Base-by-base conservation (phyloP, 768 basidiomycete genomes). In the Jaapia argillacea region DNA sequence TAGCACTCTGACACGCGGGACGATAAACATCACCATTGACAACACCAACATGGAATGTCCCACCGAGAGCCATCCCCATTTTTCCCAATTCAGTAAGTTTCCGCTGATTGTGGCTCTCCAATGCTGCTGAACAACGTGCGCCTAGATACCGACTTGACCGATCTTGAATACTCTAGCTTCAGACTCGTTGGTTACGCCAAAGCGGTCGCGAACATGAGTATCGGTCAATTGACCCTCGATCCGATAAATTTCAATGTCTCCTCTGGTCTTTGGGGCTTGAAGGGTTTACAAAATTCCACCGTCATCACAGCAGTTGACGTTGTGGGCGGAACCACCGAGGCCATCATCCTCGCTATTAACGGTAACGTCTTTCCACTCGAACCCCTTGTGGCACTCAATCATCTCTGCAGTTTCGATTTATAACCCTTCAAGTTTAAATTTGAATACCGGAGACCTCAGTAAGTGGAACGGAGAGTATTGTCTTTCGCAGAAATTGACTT, bases 201-300 rank as follows among this genome's bases (percentile, higher is more conserved):
- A 16, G 74, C 83, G 3, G 58, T 81, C 6, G 75, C 81, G 18
- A 78, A 69, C 48, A 69, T 70, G 53, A 74, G 71, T 54, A 66
- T 84, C 42, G 83, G 83, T 28, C 65, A 72, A 50, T 74, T 86
- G 45, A 77, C 73, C n/a, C 67, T 86, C 5, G 72, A 81, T 54
- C 71, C 79, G 4, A 85, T 86, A 57, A 74, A 74, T 45, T 80
- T 86, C 55, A 75, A 84, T 48, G 82, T 85, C 2, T 66, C 79
- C 5, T 77, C 79, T 4, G 66, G 63, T 13, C 59, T 86, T 39
- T 60, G 66, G 18, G 84, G 84, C 24, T 58, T 86, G 10, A 68
- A 69, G 52, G 81, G 82, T 23, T 58, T 85, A 33, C 69, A 77
- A 36, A 72, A 71, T 6, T 58, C 70, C 51, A 76, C 72, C 6